These are phyloP conservation scores for Nakaseomyces delphensis DNA, from an alignment of 1,139 yeast species.

Conservation along the genomic window DNA sequence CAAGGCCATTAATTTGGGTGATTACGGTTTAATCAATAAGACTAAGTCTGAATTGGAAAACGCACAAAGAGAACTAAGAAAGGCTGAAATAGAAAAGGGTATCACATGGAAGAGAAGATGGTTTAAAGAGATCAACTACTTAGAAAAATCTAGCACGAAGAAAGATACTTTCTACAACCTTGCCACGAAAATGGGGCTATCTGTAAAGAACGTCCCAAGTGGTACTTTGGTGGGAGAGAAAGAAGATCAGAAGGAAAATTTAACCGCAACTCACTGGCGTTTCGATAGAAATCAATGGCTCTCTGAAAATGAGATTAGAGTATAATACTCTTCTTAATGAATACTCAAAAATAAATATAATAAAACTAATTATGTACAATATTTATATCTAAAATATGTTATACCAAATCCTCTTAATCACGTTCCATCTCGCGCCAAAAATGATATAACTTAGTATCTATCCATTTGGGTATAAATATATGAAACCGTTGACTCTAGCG, in stretches of 20 bases:
- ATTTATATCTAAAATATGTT: not conserved
- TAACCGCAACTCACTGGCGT: conserved; percentile 58
- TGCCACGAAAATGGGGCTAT: conserved; percentile 46
- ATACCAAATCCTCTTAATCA: not conserved
- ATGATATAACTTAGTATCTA: not conserved
- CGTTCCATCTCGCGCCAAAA: not conserved
- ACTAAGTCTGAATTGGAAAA: conserved; percentile 75
- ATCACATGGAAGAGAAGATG: conserved; percentile 67
- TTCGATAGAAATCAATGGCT: conserved; percentile 45
- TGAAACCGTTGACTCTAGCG: no score
- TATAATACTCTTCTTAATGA: conserved; percentile 7
- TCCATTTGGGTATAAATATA: no score
- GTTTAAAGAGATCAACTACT: conserved; percentile 54
- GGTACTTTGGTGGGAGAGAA: conserved; percentile 49
- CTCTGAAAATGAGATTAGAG: conserved; percentile 44
- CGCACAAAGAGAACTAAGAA: conserved; percentile 72
- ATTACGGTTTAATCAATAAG: conserved; percentile 61
- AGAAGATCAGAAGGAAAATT: conserved; percentile 34
- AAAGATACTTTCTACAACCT: conserved; percentile 44
- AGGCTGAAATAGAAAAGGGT: conserved; percentile 56
- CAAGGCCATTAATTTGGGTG: conserved; percentile 66
- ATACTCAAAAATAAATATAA: not conserved
- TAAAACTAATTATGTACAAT: conserved; percentile 2
- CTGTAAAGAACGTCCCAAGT: conserved; percentile 57
- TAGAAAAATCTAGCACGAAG: conserved; percentile 32